phyloP scores from a whole-genome alignment of 441 rosid genomes.

The Erodium trifolium region DNA sequence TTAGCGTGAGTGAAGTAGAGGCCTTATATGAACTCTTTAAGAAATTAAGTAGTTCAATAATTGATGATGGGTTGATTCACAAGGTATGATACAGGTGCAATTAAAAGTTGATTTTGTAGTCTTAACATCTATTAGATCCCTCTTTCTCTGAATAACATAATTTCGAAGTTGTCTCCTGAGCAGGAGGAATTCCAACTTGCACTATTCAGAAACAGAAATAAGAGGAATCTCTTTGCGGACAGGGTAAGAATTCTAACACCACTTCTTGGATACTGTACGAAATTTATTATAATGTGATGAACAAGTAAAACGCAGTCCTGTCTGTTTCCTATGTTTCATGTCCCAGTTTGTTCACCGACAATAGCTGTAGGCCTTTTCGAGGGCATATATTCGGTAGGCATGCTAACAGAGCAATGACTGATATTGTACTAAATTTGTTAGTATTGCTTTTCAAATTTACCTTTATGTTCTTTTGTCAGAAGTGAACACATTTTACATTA shows the following conservation, averaged over 20 bases:
- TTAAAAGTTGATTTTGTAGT: background rate
- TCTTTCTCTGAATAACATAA: conserved; percentile 4
- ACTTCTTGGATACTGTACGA: background rate
- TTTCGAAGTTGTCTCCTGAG: conserved; percentile 13
- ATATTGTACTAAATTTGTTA: background rate
- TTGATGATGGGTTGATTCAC: conserved; percentile 81
- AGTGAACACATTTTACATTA: background rate
- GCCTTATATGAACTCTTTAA: conserved; percentile 68
- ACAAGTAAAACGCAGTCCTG: no score
- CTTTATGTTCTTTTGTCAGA: background rate
- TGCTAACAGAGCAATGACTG: background rate
- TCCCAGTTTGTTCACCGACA: background rate
- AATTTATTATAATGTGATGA: no score
- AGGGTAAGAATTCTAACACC: conserved; percentile 38
- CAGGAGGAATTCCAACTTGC: conserved; percentile 91
- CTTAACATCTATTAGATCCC: no score
- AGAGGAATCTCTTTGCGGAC: conserved; percentile 70
- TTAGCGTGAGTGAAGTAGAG: conserved; percentile 67
- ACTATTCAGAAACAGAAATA: conserved; percentile 61
- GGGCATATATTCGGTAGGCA: no score
- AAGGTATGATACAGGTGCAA: conserved; percentile 39
- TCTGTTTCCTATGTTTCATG: background rate
- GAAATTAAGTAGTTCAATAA: conserved; percentile 81
- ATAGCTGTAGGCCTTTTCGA: background rate
- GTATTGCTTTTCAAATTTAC: background rate